phyloP scores from a whole-genome alignment of 108 stramenopile genomes.

The Aurantiochytrium sp. region DNA sequence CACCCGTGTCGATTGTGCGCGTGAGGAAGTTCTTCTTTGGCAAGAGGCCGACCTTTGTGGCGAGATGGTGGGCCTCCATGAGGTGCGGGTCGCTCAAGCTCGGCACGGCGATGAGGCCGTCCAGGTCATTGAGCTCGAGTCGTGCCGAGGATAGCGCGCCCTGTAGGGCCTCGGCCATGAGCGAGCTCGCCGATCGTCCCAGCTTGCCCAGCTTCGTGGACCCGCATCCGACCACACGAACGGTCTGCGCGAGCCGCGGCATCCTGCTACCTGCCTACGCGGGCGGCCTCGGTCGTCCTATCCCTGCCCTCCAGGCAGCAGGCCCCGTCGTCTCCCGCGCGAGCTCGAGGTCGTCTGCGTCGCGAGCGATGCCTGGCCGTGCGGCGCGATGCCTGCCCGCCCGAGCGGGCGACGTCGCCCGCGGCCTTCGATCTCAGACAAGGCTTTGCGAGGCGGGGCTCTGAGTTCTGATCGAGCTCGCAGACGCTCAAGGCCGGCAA shows the following conservation, averaged over 20 bases:
- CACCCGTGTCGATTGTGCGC: conserved; percentile 51
- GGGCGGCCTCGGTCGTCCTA: no score
- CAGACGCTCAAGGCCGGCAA: no score
- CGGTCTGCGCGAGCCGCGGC: conserved; percentile 9
- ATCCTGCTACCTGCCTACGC: background rate
- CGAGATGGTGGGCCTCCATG: conserved; percentile 57
- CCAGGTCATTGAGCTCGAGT: conserved; percentile 37
- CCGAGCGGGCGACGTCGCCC: no score
- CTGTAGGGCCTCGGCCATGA: conserved; percentile 43
- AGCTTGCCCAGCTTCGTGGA: conserved; percentile 1
- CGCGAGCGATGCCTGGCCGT: no score
- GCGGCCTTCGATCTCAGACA: no score
- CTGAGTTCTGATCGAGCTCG: no score
- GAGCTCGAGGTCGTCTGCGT: no score
- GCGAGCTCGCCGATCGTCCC: conserved; percentile 10
- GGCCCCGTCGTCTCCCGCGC: no score
- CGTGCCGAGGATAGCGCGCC: conserved; percentile 35
- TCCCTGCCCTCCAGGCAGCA: no score
- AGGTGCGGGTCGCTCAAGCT: conserved; percentile 42
- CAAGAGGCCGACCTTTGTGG: conserved; percentile 44
- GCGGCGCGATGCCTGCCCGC: no score
- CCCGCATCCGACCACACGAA: background rate
- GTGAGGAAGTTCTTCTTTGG: background rate
- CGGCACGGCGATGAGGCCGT: conserved; percentile 51
- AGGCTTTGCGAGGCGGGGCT: no score